Evolutionary conservation across 1,284 basidiomycete species (phyloP), one percentile per base, ranked within the genome.

Genomic region (Bondarzewia mesenterica): DNA sequence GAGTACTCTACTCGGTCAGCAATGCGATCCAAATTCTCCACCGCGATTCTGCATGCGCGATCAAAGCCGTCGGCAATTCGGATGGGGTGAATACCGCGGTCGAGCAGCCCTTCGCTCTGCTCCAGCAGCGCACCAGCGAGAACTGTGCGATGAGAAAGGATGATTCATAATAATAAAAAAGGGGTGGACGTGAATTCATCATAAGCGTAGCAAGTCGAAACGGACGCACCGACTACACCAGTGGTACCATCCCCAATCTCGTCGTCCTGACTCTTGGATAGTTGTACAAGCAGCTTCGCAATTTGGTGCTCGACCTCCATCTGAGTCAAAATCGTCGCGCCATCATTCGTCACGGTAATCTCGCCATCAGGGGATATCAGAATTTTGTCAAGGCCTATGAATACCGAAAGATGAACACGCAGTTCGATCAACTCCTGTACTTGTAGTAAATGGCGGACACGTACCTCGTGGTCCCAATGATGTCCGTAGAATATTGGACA

Each of bases 251-350:
- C 95, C 43, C 96, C 95, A 65, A 99, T 96, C 74, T 99, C 95
- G 68, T 98, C 94, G 64, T 99, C 95, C 73, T 99, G 95, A 62
- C 89, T 93, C 73, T 94, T 94, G 44, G 91, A 94, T 41, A 98
- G 76, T 65, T 99, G 92, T 8, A 99, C 95, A 37, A 99, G 80
- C 40, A 99, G 80, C 70, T 96, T 98, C 51, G 95, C 95, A 62
- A 99, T 95, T 70, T 96, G 94, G 65, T 98, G 94, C 62, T 99
- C 95, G 44, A 99, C 93, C 70, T 98, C 90, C 92, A 95, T 95
- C 72, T 94, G 91, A 39, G 88, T 80, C 44, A 97, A 74, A 56
- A 97, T 97, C 18, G 93, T 97, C 12, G 95, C 95, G 44, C 95
- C 95, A 71, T 99, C 95, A 69, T 99, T 99, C 18, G 95, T 98